Evolutionary conservation across 345 rosid genomes (phyloP).

Genomic region (Litchi chinensis): DNA sequence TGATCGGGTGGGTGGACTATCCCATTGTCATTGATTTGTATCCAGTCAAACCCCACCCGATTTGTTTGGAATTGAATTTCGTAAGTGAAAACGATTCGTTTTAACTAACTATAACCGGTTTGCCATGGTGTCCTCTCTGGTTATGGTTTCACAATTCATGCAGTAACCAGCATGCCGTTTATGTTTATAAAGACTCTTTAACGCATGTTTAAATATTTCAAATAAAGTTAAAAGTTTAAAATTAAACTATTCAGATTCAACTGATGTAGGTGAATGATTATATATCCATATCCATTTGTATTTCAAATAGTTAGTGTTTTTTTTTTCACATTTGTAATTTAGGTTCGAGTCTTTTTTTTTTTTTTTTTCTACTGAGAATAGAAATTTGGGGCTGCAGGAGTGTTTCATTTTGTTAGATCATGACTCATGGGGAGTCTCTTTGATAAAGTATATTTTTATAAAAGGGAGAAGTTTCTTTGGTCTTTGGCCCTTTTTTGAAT

Average conservation of each 20-base stretch:
- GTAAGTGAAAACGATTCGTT: background rate
- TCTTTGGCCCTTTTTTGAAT: background rate
- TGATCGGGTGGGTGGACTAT: background rate
- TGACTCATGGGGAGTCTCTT: too few relatives aligned
- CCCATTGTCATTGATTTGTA: background rate
- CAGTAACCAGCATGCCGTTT: background rate
- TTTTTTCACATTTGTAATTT: too few relatives aligned
- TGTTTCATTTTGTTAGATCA: too few relatives aligned
- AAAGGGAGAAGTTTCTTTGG: background rate
- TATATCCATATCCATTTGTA: too few relatives aligned
- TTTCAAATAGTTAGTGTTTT: too few relatives aligned
- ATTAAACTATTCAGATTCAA: too few relatives aligned
- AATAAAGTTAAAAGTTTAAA: too few relatives aligned
- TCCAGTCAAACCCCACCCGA: slow-evolving; percentile 17
- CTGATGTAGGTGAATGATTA: too few relatives aligned
- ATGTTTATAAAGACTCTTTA: background rate
- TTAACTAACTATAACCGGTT: background rate
- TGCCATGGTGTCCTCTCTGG: background rate
- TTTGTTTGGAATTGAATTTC: background rate
- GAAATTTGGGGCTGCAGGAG: too few relatives aligned
- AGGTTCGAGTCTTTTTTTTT: background rate
- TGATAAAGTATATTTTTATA: too few relatives aligned
- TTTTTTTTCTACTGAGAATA: background rate
- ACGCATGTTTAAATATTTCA: background rate
- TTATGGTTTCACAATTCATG: background rate